Base-by-base conservation (phyloP, 768 basidiomycete genomes). In the Amanita pseudoporphyria region DNA sequence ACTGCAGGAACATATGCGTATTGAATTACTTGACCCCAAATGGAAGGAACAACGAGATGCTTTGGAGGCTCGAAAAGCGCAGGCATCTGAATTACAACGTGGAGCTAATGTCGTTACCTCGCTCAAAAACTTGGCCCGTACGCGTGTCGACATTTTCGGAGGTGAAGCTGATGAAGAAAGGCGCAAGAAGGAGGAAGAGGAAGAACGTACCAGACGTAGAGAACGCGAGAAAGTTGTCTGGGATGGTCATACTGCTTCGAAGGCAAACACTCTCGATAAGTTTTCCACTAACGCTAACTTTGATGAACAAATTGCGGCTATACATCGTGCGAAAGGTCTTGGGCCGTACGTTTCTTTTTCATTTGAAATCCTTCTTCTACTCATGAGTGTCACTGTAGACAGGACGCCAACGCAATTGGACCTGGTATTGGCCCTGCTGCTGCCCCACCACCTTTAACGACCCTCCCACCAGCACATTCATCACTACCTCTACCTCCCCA, bases 81-180 rank as follows among this genome's bases (percentile, higher is more conserved):
- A 91, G 61, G 84, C 87, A 5, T 87, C 87, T 14, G 89, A 92
- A 59, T 71, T 93, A 16, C 82, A 92, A 60, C 81, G 84, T 46
- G 90, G 92, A 56, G 92, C 96, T 18, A 91, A 99, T 62, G 92
- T 98, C 45, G 86, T 90, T 14, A 84, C 88, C 0, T 95, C 95
- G 22, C 82, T 99, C 59, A 87, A 84, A 61, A 88, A 88, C 54
- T 82, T 99, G 52, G 95, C 96, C 18, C 80, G 85, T 50, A 89
- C 89, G n/a, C 88, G 95, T 72, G 88, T 91, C 54, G 95, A 99
- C 69, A 87, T 99, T 56, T 99, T 99, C 66, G 92, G 93, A 64
- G 89, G 85, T 1, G 90, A 92, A 59, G 84, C 79, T 46, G 95
- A 95, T 60, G 95, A 97, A 60, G 93, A 94, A 56, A 76, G 84